Percentiles rank a stretch among this genome's conserved stretches.
Conservation (phyloP, 2,329 filamentous ascomycete genomes). For the Diaporthe nobilis region DNA sequence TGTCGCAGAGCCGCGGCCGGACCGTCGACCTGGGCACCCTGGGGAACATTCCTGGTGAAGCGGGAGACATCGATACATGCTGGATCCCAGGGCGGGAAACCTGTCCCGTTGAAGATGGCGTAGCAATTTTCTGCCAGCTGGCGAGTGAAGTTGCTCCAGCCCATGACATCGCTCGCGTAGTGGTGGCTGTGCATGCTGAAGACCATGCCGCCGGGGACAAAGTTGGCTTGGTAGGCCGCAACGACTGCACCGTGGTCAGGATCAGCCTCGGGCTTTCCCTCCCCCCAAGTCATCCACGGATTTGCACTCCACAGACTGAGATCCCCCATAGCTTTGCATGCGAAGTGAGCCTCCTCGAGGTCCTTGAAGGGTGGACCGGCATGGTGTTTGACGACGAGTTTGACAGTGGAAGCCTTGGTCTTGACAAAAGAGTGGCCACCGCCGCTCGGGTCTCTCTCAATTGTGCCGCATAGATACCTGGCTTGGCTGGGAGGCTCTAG, state of each 20-base stretch:
- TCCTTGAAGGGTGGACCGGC: slow-evolving; percentile 44
- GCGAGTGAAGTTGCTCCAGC: slow-evolving; percentile 53
- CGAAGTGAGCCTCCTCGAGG: slow-evolving; percentile 41
- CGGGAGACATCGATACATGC: slow-evolving; percentile 52
- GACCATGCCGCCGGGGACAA: slow-evolving; percentile 56
- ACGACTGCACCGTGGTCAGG: slow-evolving; percentile 51
- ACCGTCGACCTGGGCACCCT: slow-evolving; percentile 46
- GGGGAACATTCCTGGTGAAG: slow-evolving; percentile 46
- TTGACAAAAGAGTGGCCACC: slow-evolving; percentile 45
- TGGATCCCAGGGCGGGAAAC: slow-evolving; percentile 54
- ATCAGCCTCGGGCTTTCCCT: slow-evolving; percentile 53
- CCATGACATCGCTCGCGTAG: slow-evolving; percentile 58
- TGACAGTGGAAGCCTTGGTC: slow-evolving; percentile 17
- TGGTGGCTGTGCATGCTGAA: slow-evolving; percentile 59
- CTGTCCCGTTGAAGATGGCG: slow-evolving; percentile 47
- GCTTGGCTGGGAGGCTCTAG: slow-evolving; percentile 51
- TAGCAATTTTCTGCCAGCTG: slow-evolving; percentile 60
- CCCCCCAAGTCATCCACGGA: slow-evolving; percentile 44
- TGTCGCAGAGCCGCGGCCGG: slow-evolving; percentile 48
- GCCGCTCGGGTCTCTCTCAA: slow-evolving; percentile 53
- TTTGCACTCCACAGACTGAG: slow-evolving; percentile 38
- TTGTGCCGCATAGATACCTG: slow-evolving; percentile 53
- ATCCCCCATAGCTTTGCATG: slow-evolving; percentile 42
- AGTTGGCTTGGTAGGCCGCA: slow-evolving; percentile 56
- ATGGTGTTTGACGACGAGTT: slow-evolving; percentile 48